Evolutionary conservation across 1,284 basidiomycete genomes (phyloP), one percentile per base, ranked within the genome.

Genomic region (Ustanciosporium gigantosporum): DNA sequence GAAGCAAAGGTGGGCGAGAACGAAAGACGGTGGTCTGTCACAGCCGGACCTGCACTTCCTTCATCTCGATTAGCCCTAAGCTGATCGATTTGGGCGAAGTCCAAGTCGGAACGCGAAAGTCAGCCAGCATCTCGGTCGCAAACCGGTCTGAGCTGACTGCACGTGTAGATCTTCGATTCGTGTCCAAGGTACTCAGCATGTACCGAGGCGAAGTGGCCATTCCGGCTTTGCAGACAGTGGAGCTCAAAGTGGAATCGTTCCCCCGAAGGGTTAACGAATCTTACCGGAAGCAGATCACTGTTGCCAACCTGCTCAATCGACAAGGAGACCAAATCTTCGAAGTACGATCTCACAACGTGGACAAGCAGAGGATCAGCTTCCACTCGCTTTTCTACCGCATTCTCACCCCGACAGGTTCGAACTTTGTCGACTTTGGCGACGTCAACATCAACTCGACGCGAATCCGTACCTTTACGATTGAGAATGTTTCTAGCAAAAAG

Each of bases 331-430:
- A 82, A 70, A 75, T 82, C 36, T 74, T 82, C 41, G 80, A 82
- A 46, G 79, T 82, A 36, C 75, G 79, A 19, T 79, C 80, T 23
- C 75, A 74, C 44, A 82, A 82, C 48, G 80, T 82, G 39, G 81
- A 82, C 59, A 72, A 80, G 39, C 79, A 82, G 68, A 80, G 81
- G 32, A 78, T 82, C 49, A 81, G 81, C 23, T 79, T 82, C 41
- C 81, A 82, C 57, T 82, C 81, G 21, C 79, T 82, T 49, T 78
- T 82, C 32, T 82, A 82, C 66, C 79, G 80, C n/a, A 81, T 82
- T 46, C 74, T 82, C 36, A 82, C 81, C 11, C 80, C 81, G 2
- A 78, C 79, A 14, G 81, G 81, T 7, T 77, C 78, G 46, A 82
- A 82, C 70, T 82, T 81, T 49, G 64, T 82, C 44, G 81, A 82